A percentile compares a stretch with the other conserved stretches of the same genome.
Evolutionary conservation across 164 flowering plant species (phyloP).

Genomic region (Amborella trichopoda): DNA sequence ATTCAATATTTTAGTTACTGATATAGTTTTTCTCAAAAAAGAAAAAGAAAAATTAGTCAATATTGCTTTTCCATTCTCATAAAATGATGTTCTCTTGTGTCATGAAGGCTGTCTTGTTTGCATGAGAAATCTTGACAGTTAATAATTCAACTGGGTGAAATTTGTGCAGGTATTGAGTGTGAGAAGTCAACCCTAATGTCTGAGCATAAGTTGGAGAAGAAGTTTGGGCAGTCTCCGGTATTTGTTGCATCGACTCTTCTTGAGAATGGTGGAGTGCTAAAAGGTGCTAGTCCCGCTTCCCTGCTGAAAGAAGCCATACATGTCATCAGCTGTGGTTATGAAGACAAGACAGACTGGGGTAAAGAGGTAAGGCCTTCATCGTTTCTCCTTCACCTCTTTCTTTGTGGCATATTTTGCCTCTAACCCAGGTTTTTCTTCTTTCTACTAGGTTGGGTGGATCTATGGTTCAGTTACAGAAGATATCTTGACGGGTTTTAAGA

Average conservation of each 20-base stretch:
- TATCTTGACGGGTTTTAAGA: constrained; percentile 64
- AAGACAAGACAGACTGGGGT: constrained; percentile 78
- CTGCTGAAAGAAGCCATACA: constrained; percentile 71
- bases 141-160: too few species aligned
- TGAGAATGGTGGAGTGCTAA: constrained; percentile 45
- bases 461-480: constrained; percentile 63
- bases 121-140: too few species aligned
- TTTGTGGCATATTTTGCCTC: background rate
- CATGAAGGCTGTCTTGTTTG: too few species aligned
- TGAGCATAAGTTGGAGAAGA: constrained; percentile 47
- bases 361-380: constrained; percentile 35
- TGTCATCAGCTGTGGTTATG: constrained; percentile 75
- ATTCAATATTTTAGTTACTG: too few species aligned
- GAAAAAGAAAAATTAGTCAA: too few species aligned
- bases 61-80: too few species aligned
- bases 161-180: constrained; percentile 26
- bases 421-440: too few species aligned
- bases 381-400: background rate
- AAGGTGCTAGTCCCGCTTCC: constrained; percentile 39
- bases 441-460: constrained; percentile 68
- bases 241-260: constrained; percentile 56
- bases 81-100: too few species aligned
- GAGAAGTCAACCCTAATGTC: constrained; percentile 27
- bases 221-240: constrained; percentile 64
- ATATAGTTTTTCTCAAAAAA: too few species aligned